Percentiles rank a stretch among this genome's conserved stretches.
These are phyloP conservation scores for Trichosporon inkin DNA, from an alignment of 1,284 basidiomycete genomes.

Conservation along the genomic window DNA sequence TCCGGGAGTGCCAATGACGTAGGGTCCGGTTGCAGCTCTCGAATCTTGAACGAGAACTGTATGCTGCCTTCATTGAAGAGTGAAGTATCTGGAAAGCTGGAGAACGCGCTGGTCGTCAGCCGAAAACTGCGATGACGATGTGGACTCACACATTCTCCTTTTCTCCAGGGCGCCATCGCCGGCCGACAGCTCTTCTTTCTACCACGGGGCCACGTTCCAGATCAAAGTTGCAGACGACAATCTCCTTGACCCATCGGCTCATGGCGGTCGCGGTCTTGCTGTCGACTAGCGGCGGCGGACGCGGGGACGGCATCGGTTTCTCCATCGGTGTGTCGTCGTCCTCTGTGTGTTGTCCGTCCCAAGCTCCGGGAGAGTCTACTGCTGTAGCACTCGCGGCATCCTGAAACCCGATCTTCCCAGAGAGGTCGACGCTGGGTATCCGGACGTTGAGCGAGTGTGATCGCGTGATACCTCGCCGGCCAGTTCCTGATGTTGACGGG, in stretches of 20 bases:
- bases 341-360: background rate
- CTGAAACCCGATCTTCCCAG: background rate
- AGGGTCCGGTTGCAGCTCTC: slow-evolving; percentile 55
- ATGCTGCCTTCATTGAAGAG: slow-evolving; percentile 61
- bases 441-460: slow-evolving; percentile 19
- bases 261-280: slow-evolving; percentile 56
- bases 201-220: slow-evolving; percentile 80
- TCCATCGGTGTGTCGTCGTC: background rate
- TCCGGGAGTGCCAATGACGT: slow-evolving; percentile 34
- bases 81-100: slow-evolving; percentile 85
- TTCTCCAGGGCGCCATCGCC: slow-evolving; percentile 62
- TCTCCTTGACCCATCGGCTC: slow-evolving; percentile 70
- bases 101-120: slow-evolving; percentile 69
- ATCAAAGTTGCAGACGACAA: slow-evolving; percentile 83
- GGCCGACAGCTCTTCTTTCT: slow-evolving; percentile 63
- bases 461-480: slow-evolving; percentile 6
- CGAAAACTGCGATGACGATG: background rate
- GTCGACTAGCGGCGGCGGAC: slow-evolving; percentile 52
- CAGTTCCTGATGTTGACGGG: background rate
- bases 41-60: slow-evolving; percentile 51
- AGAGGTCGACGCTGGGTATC: slow-evolving; percentile 15
- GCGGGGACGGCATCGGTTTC: slow-evolving; percentile 9
- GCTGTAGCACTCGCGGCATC: slow-evolving; percentile 2
- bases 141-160: slow-evolving; percentile 74
- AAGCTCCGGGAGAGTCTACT: background rate